Evolutionary conservation across 108 stramenopile species (phyloP), one percentile per base, ranked within the genome.

Genomic region (Asterionellopsis glacialis): DNA sequence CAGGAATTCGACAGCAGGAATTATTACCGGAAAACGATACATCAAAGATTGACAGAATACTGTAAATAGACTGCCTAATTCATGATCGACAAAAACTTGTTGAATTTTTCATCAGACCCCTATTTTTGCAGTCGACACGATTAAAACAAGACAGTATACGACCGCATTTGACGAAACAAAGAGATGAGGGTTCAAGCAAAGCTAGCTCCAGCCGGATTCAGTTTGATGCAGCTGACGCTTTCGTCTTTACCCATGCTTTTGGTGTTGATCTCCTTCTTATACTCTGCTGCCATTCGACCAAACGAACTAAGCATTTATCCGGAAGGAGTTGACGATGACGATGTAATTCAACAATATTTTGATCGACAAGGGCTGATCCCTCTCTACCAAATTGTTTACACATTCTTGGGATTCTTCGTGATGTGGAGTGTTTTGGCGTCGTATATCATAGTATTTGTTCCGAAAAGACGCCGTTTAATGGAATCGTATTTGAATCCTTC

Each of bases 231-330:
- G 7, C 33, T 33, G 33, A 33, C 7, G 33, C 33, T 33, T 33
- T 33, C 75, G 59, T 84, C 86, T 23, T 15, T 84, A 28, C 86
- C 86, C 9, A 64, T 87, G 25, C 58, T 87, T 14, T 69, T 43
- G 22, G 72, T 87, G 15, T 71, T 84, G 51, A 42, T 77, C 45
- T 87, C 82, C 78, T 84, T 87, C 55, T 75, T 87, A 4, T 74
- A 61, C 23, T 55, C 63, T 25, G 83, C 77, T 4, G 41, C 42
- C 49, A 51, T 66, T 27, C 77, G 86, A 18, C 78, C 80, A 24
- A 24, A 27, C 14, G 15, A 44, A 25, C 43, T 11, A 24, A n/a
- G n/a, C n/a, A 55, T 62, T 7, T 72, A 65, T 43, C 40, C 62
- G 19, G 47, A 75, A 7, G 33, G 7, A 2, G 5, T 33, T 33